Conservation (phyloP, 805 yeast species). For the Ogataea haglerorum region DNA sequence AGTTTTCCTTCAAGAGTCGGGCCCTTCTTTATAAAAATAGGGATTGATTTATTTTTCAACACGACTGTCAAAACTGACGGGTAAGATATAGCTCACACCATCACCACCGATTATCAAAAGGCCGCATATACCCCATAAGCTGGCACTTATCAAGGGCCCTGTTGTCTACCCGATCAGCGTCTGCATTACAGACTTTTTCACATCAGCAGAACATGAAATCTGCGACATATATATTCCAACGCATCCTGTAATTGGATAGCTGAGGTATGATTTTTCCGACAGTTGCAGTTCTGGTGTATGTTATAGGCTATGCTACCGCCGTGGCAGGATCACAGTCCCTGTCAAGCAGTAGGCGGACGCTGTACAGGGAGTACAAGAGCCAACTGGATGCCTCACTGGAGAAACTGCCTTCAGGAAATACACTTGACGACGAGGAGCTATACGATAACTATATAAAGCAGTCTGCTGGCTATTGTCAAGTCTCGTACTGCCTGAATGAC, state of each 20-base stretch:
- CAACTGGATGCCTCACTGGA: slow-evolving; percentile 15
- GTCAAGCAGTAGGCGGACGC: background rate
- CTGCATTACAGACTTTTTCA: too few relatives aligned
- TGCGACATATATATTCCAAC: background rate
- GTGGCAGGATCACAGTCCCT: background rate
- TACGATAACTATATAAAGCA: slow-evolving; percentile 6
- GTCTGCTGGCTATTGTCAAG: slow-evolving; percentile 15
- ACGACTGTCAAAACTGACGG: slow-evolving; percentile 14
- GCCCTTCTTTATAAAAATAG: slow-evolving; percentile 12
- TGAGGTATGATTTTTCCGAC: background rate
- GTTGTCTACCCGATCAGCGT: too few relatives aligned
- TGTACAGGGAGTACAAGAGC: slow-evolving; percentile 12
- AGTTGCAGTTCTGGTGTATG: background rate
- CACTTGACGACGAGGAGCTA: slow-evolving; percentile 7
- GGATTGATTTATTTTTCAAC: slow-evolving; percentile 21
- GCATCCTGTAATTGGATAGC: background rate
- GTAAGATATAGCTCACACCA: background rate
- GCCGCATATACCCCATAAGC: too few relatives aligned
- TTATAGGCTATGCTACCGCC: background rate
- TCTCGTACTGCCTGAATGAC: slow-evolving; percentile 23
- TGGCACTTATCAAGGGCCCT: too few relatives aligned
- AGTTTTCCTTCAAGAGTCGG: background rate
- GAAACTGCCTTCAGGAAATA: slow-evolving; percentile 8
- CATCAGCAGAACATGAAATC: slow-evolving; percentile 8
- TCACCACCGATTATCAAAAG: too few relatives aligned